phyloP scores from a whole-genome alignment of 2,329 filamentous ascomycete species.

The Fragosphaeria purpurea region DNA sequence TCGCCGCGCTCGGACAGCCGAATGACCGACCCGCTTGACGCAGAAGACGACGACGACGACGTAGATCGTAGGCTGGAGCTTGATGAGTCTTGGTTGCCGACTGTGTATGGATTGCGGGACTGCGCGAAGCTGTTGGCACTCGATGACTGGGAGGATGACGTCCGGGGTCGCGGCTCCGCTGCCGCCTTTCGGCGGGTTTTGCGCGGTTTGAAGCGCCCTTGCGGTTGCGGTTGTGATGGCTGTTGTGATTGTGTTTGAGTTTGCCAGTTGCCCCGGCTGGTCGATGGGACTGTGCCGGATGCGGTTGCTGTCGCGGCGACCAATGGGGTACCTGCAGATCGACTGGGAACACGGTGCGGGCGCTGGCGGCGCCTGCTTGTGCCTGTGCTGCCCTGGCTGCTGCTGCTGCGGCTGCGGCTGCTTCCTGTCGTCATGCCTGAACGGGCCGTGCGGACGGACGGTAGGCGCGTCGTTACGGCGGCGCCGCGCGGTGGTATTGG shows the following conservation, averaged over 20 bases:
- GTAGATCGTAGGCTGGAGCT: constrained; percentile 30
- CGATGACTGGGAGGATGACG: background rate
- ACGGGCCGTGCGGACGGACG: no score
- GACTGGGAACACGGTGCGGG: background rate
- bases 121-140: constrained; percentile 33
- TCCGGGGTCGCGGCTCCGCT: background rate
- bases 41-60: background rate
- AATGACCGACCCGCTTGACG: constrained; percentile 35
- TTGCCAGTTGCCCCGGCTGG: no score
- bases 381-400: constrained; percentile 2
- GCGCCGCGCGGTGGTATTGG: no score
- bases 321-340: no score
- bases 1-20: constrained; percentile 32
- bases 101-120: constrained; percentile 29
- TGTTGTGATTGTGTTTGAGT: background rate
- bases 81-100: constrained; percentile 26
- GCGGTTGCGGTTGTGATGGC: background rate
- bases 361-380: constrained; percentile 4
- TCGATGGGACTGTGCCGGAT: background rate
- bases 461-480: no score
- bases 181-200: background rate
- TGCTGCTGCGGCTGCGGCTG: background rate
- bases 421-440: constrained; percentile 6
- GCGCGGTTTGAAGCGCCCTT: background rate
- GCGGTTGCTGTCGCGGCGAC: background rate